These are phyloP conservation scores for Coniophora puteana DNA, from an alignment of 1,284 basidiomycete genomes.

Conservation along the genomic window DNA sequence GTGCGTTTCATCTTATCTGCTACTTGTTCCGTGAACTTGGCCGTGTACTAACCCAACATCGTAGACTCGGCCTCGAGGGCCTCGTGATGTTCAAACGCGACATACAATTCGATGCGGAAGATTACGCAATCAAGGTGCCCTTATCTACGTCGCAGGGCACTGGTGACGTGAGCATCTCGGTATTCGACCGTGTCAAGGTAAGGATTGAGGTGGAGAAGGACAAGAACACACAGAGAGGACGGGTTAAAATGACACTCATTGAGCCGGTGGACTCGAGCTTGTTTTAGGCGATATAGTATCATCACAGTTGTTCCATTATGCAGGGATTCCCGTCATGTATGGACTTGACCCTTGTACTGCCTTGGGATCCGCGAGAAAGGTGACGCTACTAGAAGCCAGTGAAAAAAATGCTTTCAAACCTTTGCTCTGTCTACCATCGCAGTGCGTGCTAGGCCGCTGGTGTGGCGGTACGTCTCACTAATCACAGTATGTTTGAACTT, in stretches of 20 bases:
- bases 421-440: too few species aligned
- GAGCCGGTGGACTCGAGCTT: constrained; percentile 60
- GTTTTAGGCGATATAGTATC: constrained; percentile 24
- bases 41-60: constrained; percentile 1
- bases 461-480: too few species aligned
- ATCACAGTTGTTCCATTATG: background rate
- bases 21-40: too few species aligned
- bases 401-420: too few species aligned
- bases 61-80: constrained; percentile 89
- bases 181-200: constrained; percentile 93
- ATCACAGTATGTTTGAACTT: too few species aligned
- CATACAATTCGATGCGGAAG: constrained; percentile 87
- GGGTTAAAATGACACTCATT: constrained; percentile 87
- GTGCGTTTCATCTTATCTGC: constrained; percentile 44
- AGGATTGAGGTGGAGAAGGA: constrained; percentile 94
- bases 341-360: too few species aligned
- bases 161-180: constrained; percentile 63
- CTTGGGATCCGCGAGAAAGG: too few species aligned
- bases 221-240: constrained; percentile 89
- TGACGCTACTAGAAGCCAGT: too few species aligned
- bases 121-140: constrained; percentile 81
- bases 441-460: too few species aligned
- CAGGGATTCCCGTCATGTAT: background rate
- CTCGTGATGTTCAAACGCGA: constrained; percentile 91
- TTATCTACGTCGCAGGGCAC: constrained; percentile 19